Percentiles rank a stretch among this genome's conserved stretches.
phyloP scores from a whole-genome alignment of 2,329 filamentous ascomycete species.

The Grosmannia serpens region DNA sequence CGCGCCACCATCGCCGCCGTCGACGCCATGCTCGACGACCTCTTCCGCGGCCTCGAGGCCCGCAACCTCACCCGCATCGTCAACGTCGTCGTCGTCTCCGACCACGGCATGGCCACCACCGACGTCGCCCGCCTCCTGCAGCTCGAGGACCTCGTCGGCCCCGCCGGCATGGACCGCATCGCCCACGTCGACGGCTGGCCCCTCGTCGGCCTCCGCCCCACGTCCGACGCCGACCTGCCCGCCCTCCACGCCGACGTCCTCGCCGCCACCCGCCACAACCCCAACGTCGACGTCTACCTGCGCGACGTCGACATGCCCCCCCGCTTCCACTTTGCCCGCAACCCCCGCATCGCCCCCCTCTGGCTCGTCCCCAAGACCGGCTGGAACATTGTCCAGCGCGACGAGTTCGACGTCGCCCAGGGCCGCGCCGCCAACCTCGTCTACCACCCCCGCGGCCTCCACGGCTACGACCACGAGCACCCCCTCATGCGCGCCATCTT shows the following conservation, averaged over 20 bases:
- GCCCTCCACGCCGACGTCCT: conserved; percentile 52
- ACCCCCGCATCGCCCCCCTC: conserved; percentile 80
- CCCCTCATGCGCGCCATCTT: conserved; percentile 96
- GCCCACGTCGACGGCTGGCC: conserved; percentile 92
- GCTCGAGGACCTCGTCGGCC: conserved; percentile 65
- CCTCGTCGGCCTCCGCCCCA: conserved; percentile 75
- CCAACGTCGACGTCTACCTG: conserved; percentile 77
- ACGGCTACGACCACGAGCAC: conserved; percentile 92
- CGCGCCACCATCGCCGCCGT: conserved; percentile 63
- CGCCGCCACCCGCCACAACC: conserved; percentile 46
- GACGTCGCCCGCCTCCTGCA: conserved; percentile 71
- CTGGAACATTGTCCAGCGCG: conserved; percentile 77
- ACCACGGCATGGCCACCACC: conserved; percentile 97
- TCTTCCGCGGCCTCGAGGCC: conserved; percentile 65
- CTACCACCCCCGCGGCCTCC: conserved; percentile 75
- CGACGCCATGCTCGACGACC: conserved; percentile 66
- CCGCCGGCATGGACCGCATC: conserved; percentile 42
- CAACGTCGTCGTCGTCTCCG: conserved; percentile 91
- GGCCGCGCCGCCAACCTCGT: conserved; percentile 50
- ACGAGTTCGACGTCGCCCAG: conserved; percentile 64
- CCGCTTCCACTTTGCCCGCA: conserved; percentile 82
- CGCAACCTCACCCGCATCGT: conserved; percentile 83
- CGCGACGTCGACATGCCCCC: conserved; percentile 80
- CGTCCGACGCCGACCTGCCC: conserved; percentile 53
- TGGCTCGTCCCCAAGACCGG: conserved; percentile 91